Conservation (phyloP, 805 yeast genomes). For the Candida cerambycidarum region DNA sequence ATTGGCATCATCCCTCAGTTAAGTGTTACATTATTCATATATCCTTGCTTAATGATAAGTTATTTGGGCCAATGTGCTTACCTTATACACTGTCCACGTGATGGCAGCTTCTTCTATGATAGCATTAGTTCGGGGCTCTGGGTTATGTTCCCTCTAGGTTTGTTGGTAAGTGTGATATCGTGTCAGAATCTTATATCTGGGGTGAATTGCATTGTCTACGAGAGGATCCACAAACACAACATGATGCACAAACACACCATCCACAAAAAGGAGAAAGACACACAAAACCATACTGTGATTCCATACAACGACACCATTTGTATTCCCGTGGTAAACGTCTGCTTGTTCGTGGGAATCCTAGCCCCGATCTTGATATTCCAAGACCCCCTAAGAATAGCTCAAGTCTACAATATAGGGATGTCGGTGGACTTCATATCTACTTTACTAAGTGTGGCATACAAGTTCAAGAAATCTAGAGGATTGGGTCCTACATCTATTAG, state of each 20-base stretch:
- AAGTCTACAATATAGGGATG: constrained; percentile 62
- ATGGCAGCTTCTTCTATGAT: constrained; percentile 45
- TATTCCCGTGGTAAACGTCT: constrained; percentile 50
- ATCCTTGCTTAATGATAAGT: constrained; percentile 50
- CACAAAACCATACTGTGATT: too few relatives aligned
- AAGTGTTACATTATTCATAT: constrained; percentile 47
- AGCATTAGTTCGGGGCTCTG: constrained; percentile 54
- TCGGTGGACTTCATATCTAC: constrained; percentile 56
- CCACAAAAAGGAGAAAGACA: neutral
- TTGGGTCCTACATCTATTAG: too few relatives aligned
- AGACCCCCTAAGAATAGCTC: constrained; percentile 50
- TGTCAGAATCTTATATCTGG: constrained; percentile 60
- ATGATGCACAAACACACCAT: too few relatives aligned
- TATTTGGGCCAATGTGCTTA: constrained; percentile 62
- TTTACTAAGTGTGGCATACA: constrained; percentile 20
- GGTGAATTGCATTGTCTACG: constrained; percentile 24
- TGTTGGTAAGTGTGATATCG: constrained; percentile 56
- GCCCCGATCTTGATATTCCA: constrained; percentile 53
- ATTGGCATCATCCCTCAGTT: constrained; percentile 49
- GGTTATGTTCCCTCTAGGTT: constrained; percentile 52
- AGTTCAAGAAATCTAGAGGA: neutral
- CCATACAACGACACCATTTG: constrained; percentile 19
- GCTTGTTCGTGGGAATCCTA: constrained; percentile 52
- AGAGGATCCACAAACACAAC: too few relatives aligned
- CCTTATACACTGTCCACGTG: constrained; percentile 39